Evolutionary conservation across 2,329 filamentous ascomycete genomes (phyloP).

Genomic region (Colletotrichum neosansevieriae): DNA sequence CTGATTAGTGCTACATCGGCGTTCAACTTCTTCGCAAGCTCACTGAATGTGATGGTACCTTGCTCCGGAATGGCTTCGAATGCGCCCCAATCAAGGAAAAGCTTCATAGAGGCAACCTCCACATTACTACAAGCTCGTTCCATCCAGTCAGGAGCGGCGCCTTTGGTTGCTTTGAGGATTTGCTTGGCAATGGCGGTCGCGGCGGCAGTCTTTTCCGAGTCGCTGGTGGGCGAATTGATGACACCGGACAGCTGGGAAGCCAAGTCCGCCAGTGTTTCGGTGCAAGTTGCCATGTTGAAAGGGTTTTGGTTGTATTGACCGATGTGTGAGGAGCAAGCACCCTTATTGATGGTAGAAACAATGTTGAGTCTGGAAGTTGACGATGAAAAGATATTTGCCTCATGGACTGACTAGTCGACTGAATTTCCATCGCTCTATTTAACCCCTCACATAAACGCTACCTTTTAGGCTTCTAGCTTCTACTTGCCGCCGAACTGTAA

Average conservation of each 20-base stretch:
- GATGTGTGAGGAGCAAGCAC: neutral
- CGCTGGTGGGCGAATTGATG: neutral
- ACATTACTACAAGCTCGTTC: neutral
- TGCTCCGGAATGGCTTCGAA: conserved; percentile 49
- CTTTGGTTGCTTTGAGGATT: conserved; percentile 21
- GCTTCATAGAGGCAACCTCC: conserved; percentile 33
- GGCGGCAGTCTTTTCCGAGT: conserved; percentile 20
- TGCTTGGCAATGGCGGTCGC: conserved; percentile 26
- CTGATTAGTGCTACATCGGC: conserved; percentile 46
- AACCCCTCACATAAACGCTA: neutral
- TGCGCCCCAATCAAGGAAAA: conserved; percentile 49
- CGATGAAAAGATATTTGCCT: too few relatives aligned
- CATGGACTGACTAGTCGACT: too few relatives aligned
- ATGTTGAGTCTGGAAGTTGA: too few relatives aligned
- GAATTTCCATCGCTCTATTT: neutral
- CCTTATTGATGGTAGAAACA: neutral
- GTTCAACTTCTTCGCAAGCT: conserved; percentile 46
- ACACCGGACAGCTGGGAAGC: conserved; percentile 22
- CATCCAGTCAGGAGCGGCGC: conserved; percentile 32
- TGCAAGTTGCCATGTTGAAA: conserved; percentile 1
- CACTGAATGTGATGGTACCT: conserved; percentile 44
- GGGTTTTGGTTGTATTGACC: neutral
- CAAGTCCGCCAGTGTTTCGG: neutral
- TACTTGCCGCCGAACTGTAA: neutral
- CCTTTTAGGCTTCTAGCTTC: neutral